Evolutionary conservation across 2,329 filamentous ascomycete genomes (phyloP).

Genomic region (Drechslerella dactyloides): DNA sequence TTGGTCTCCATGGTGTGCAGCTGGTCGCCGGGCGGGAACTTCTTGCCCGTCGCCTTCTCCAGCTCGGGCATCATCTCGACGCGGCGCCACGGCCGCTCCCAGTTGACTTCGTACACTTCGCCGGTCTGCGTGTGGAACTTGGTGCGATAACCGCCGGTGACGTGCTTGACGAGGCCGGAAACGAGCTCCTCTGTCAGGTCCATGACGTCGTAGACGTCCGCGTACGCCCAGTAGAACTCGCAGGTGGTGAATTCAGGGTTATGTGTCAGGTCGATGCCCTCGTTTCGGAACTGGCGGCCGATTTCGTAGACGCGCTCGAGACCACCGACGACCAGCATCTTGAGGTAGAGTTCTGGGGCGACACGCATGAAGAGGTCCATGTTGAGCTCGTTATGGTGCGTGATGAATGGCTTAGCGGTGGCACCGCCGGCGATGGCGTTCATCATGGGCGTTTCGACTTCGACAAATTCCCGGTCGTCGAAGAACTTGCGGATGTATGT

Average conservation of each 20-base stretch:
- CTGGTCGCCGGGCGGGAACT: constrained; percentile 87
- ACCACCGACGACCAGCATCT: constrained; percentile 93
- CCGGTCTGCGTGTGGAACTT: constrained; percentile 80
- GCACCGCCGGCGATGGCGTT: constrained; percentile 94
- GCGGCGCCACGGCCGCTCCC: constrained; percentile 90
- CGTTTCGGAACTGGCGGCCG: constrained; percentile 93
- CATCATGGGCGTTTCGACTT: constrained; percentile 98
- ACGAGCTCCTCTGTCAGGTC: constrained; percentile 91
- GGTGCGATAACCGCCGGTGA: constrained; percentile 85
- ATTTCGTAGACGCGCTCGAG: constrained; percentile 95
- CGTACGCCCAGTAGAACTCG: constrained; percentile 96
- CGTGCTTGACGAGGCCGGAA: constrained; percentile 82
- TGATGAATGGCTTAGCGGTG: constrained; percentile 91
- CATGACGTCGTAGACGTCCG: constrained; percentile 90
- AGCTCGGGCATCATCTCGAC: constrained; percentile 95
- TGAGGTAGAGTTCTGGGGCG: constrained; percentile 93
- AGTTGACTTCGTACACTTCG: constrained; percentile 89
- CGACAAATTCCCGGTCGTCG: constrained; percentile 83
- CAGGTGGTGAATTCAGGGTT: constrained; percentile 98
- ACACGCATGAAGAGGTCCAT: constrained; percentile 95
- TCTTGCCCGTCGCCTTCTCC: constrained; percentile 87
- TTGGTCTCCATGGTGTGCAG: constrained; percentile 89
- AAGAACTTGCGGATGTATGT: constrained; percentile 88
- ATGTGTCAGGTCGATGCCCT: constrained; percentile 88
- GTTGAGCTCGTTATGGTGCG: constrained; percentile 93